phyloP scores from a whole-genome alignment of 176 grass and related monocot species.

The Luzula sylvatica region DNA sequence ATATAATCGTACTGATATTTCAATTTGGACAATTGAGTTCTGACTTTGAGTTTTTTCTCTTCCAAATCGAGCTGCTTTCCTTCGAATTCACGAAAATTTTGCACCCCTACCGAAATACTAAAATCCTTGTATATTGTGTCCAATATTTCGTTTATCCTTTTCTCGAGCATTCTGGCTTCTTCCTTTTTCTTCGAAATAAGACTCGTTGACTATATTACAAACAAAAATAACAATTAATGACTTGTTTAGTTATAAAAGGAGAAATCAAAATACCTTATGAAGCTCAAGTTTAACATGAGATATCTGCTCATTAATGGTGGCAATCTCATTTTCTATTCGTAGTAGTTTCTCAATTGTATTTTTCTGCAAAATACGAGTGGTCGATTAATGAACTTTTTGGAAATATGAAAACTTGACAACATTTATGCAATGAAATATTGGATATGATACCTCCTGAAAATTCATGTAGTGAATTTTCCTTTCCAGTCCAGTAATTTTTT shows the following conservation, averaged over 20 bases:
- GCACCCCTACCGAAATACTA: constrained; percentile 86
- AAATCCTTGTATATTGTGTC: constrained; percentile 90
- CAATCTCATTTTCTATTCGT: constrained; percentile 59
- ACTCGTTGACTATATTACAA: constrained; percentile 46
- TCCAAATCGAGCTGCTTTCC: constrained; percentile 75
- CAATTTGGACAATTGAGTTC: constrained; percentile 89
- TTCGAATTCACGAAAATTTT: constrained; percentile 95
- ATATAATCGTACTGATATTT: constrained; percentile 98
- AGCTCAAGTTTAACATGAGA: constrained; percentile 56
- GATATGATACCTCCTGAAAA: constrained; percentile 59
- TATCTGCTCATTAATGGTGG: constrained; percentile 67
- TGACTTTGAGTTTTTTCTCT: constrained; percentile 70
- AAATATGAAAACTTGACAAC: background rate
- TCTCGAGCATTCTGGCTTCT: constrained; percentile 74
- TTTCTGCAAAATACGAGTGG: constrained; percentile 43
- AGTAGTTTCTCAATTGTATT: constrained; percentile 56
- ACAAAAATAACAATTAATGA: constrained; percentile 17
- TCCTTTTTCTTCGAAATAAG: constrained; percentile 55
- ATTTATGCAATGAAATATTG: background rate
- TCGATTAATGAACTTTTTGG: background rate
- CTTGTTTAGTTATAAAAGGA: constrained; percentile 16
- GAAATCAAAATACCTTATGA: constrained; percentile 38
- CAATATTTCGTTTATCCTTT: constrained; percentile 88
- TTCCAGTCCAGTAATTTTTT: constrained; percentile 86
- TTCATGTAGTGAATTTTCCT: constrained; percentile 80